Conservation (phyloP, 2,329 filamentous ascomycete genomes). For the Colletotrichum sublineola region DNA sequence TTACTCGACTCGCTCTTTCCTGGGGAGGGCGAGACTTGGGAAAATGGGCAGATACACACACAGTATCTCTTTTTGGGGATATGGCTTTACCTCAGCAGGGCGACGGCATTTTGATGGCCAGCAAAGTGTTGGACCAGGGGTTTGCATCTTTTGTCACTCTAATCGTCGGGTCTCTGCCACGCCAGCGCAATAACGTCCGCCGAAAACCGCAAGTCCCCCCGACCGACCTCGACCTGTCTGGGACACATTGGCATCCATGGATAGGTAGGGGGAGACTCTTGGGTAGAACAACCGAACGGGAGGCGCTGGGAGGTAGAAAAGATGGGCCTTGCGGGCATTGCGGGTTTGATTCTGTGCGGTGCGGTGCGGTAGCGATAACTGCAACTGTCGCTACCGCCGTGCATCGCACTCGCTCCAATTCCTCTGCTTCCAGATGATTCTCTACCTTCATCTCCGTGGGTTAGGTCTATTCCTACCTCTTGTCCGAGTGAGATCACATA, state of each 20-base stretch:
- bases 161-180: conserved; percentile 21
- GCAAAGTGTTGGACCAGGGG: conserved; percentile 34
- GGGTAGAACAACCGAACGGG: background rate
- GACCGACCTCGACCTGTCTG: background rate
- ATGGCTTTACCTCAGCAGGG: background rate
- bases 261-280: background rate
- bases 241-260: conserved; percentile 5
- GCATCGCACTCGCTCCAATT: conserved; percentile 16
- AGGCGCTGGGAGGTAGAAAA: conserved; percentile 4
- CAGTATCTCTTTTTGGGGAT: background rate
- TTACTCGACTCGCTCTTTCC: conserved; percentile 31
- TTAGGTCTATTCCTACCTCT: conserved; percentile 7
- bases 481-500: conserved; percentile 11
- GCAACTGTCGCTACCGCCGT: conserved; percentile 5
- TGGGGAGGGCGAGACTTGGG: conserved; percentile 2
- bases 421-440: conserved; percentile 38
- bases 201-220: conserved; percentile 31
- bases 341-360: conserved; percentile 6
- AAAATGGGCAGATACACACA: conserved; percentile 9
- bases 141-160: background rate
- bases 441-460: conserved; percentile 17
- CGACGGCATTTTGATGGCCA: conserved; percentile 22
- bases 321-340: conserved; percentile 21
- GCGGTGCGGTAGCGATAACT: conserved; percentile 7
- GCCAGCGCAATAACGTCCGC: conserved; percentile 25